Conservation (phyloP, 2,329 filamentous ascomycete genomes). For the Botryotinia narcissicola region DNA sequence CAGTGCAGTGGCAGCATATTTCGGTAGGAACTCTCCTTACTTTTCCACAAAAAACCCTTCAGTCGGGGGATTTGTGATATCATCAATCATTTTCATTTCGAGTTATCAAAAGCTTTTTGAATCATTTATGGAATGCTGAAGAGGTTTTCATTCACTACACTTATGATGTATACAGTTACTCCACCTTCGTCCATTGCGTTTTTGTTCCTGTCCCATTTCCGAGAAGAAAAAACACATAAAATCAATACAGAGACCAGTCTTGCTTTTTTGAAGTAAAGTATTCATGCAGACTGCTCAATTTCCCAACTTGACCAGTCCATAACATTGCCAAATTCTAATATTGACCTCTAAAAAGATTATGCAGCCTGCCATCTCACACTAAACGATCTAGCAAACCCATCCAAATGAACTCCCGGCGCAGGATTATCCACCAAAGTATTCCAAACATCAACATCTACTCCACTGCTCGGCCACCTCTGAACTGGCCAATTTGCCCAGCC, state of each 20-base stretch:
- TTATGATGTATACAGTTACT: background rate
- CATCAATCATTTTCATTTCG: background rate
- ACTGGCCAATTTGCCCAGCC: constrained; percentile 15
- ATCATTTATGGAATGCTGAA: background rate
- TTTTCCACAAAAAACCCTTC: background rate
- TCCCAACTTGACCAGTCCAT: background rate
- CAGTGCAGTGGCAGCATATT: background rate
- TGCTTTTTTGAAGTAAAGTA: background rate
- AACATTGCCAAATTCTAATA: background rate
- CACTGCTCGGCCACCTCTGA: constrained; percentile 1
- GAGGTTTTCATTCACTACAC: background rate
- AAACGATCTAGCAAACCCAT: constrained; percentile 6
- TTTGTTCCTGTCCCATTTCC: background rate
- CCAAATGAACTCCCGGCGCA: background rate
- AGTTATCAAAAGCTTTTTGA: background rate
- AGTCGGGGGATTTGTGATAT: background rate
- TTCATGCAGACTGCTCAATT: background rate
- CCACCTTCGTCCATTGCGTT: background rate
- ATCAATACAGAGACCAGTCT: background rate
- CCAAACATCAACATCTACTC: constrained; percentile 10
- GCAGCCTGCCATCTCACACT: constrained; percentile 5
- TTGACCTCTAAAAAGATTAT: background rate
- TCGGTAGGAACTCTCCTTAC: background rate
- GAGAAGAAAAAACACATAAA: background rate
- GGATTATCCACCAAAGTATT: constrained; percentile 12